Percentiles rank a stretch among this genome's conserved stretches.
phyloP scores from a whole-genome alignment of 345 rosid genomes.

The Rhodamnia argentea region DNA sequence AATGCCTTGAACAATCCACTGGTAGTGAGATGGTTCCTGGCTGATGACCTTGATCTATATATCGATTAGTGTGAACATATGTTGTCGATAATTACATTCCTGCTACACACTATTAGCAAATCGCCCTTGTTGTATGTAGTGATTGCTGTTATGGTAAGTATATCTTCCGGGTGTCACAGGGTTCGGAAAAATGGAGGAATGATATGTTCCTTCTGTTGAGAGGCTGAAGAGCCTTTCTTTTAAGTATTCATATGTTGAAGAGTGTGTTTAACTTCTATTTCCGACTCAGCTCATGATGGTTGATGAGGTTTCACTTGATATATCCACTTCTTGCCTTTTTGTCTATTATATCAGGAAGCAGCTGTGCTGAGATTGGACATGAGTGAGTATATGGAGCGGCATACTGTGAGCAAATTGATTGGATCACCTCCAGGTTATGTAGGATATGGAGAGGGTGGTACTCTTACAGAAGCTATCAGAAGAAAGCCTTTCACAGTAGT shows the following conservation, averaged over 20 bases:
- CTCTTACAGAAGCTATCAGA: constrained; percentile 94
- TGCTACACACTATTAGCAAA: background rate
- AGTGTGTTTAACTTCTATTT: background rate
- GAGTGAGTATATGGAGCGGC: constrained; percentile 99
- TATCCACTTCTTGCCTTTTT: background rate
- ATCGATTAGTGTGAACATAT: background rate
- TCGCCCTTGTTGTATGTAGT: background rate
- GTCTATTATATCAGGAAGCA: constrained; percentile 48
- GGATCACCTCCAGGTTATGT: constrained; percentile 97
- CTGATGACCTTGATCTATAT: background rate
- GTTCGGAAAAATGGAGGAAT: background rate
- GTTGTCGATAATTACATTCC: background rate
- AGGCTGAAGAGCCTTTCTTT: background rate
- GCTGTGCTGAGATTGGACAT: constrained; percentile 96
- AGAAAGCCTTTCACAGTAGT: constrained; percentile 81
- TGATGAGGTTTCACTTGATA: background rate
- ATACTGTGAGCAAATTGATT: constrained; percentile 86
- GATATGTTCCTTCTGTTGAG: background rate
- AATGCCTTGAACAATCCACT: background rate
- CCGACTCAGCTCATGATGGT: constrained; percentile 1
- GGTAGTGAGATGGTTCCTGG: background rate
- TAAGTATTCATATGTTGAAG: background rate
- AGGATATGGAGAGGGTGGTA: constrained; percentile 90
- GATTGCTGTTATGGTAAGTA: background rate
- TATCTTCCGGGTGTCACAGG: background rate